phyloP scores from a whole-genome alignment of 441 rosid species.

The Capsella rubella region DNA sequence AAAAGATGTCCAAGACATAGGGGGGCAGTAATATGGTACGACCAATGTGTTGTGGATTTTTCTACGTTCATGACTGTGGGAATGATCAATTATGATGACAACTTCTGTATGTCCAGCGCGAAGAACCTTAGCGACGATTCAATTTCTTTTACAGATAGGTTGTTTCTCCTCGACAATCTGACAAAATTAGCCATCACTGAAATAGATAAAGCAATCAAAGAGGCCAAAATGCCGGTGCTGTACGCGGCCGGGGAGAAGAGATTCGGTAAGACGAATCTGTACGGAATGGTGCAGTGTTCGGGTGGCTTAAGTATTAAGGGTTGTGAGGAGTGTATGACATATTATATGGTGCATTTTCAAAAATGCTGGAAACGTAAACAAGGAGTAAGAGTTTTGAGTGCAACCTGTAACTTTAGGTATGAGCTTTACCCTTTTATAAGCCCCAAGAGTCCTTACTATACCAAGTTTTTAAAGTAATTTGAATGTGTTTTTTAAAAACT shows the following conservation, averaged over 20 bases:
- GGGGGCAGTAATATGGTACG: constrained; percentile 9
- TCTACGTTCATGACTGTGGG: constrained; percentile 42
- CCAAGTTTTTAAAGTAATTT: not conserved
- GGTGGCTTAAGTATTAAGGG: constrained; percentile 43
- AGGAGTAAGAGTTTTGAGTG: constrained; percentile 55
- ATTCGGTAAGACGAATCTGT: not conserved
- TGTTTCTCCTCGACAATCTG: constrained; percentile 44
- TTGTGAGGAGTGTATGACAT: constrained; percentile 50
- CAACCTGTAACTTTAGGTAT: constrained; percentile 54
- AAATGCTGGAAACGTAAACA: constrained; percentile 45
- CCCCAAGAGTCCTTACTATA: not conserved
- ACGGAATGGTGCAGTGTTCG: constrained; percentile 54
- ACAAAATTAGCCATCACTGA: constrained; percentile 19
- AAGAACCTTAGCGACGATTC: constrained; percentile 30
- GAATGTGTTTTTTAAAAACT: not conserved
- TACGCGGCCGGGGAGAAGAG: constrained; percentile 46
- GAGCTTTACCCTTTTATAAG: constrained; percentile 50
- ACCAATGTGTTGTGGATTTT: constrained; percentile 7
- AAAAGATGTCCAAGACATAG: not conserved
- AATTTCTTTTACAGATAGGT: not conserved
- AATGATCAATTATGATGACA: constrained; percentile 53
- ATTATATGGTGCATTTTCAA: constrained; percentile 39
- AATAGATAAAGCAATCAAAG: constrained; percentile 28
- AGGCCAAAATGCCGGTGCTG: not conserved
- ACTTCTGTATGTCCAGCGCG: constrained; percentile 46